A percentile compares a stretch with the other conserved stretches of the same genome.
These are phyloP conservation scores for Pulveroboletus sp. DNA, from an alignment of 768 basidiomycete genomes.

Conservation along the genomic window DNA sequence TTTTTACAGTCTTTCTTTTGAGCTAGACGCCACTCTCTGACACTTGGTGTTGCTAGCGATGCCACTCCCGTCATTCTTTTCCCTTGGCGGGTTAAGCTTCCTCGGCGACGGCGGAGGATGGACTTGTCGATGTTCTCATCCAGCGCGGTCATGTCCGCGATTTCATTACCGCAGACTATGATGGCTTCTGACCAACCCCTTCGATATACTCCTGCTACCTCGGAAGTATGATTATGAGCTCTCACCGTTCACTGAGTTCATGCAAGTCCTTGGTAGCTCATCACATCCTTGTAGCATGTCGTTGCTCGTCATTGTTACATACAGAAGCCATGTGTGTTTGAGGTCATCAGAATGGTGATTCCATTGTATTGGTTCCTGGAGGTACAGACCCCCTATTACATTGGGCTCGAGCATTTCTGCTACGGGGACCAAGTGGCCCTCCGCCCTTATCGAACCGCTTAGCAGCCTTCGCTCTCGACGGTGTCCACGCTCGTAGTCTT, in stretches of 20 bases:
- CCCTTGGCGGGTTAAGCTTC: slow-evolving; percentile 17
- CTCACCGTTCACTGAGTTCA: background rate
- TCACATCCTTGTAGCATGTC: background rate
- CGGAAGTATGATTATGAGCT: slow-evolving; percentile 2
- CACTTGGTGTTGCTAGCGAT: slow-evolving; percentile 2
- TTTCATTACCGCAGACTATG: slow-evolving; percentile 8
- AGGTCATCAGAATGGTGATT: slow-evolving; percentile 2
- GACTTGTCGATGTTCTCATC: slow-evolving; percentile 7
- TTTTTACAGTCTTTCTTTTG: no score
- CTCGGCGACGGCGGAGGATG: slow-evolving; percentile 9
- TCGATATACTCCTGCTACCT: background rate
- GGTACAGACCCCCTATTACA: background rate
- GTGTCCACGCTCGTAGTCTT: background rate
- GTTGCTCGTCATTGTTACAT: slow-evolving; percentile 5
- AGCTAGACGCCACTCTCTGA: background rate
- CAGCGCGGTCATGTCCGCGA: slow-evolving; percentile 8
- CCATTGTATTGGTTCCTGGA: background rate
- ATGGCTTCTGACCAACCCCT: background rate
- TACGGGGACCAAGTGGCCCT: background rate
- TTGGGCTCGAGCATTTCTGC: background rate
- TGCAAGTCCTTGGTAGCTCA: background rate
- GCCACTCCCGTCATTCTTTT: slow-evolving; percentile 5
- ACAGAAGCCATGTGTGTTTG: background rate
- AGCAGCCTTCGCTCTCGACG: background rate
- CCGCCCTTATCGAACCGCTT: background rate